phyloP scores from a whole-genome alignment of 495 filamentous ascomycete genomes.

The Trichoderma reesei region DNA sequence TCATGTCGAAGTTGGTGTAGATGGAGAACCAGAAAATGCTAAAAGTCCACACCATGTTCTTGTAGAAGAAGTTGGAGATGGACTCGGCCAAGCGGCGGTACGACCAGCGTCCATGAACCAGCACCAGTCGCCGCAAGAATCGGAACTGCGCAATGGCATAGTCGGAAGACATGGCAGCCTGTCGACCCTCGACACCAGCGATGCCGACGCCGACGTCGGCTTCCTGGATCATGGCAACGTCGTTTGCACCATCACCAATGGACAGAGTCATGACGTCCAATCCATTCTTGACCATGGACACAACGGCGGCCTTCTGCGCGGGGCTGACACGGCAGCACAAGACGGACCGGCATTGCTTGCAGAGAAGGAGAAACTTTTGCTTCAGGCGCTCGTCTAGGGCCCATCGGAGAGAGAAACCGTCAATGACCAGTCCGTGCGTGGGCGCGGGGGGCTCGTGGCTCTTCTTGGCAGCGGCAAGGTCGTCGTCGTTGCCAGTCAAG shows the following conservation, averaged over 20 bases:
- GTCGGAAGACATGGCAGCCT: slow-evolving; percentile 97
- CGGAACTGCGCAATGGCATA: slow-evolving; percentile 98
- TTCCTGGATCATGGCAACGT: slow-evolving; percentile 99
- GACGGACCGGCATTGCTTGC: slow-evolving; percentile 95
- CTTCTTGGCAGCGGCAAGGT: slow-evolving; percentile 64
- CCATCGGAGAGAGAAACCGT: slow-evolving; percentile 87
- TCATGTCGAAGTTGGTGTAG: slow-evolving; percentile 89
- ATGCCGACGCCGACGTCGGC: slow-evolving; percentile 98
- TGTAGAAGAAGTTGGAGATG: slow-evolving; percentile 99
- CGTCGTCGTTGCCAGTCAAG: slow-evolving; percentile 80
- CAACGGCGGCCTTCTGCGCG: slow-evolving; percentile 94
- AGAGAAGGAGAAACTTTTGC: slow-evolving; percentile 88
- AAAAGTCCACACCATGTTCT: slow-evolving; percentile 98
- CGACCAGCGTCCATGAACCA: slow-evolving; percentile 95
- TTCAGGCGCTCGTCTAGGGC: slow-evolving; percentile 73
- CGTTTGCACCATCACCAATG: slow-evolving; percentile 95
- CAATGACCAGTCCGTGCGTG: slow-evolving; percentile 94
- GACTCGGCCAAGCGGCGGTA: slow-evolving; percentile 88
- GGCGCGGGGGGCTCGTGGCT: slow-evolving; percentile 77
- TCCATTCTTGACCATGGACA: slow-evolving; percentile 82
- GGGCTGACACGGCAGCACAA: slow-evolving; percentile 97
- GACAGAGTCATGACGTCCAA: slow-evolving; percentile 96
- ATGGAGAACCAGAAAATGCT: slow-evolving; percentile 97
- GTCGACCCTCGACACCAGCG: slow-evolving; percentile 91
- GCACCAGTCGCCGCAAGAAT: slow-evolving; percentile 79